Evolutionary conservation across 176 grass and related monocot genomes (phyloP), one percentile per base, ranked within the genome.

Genomic region (sorghum (Sorghum bicolor)): DNA sequence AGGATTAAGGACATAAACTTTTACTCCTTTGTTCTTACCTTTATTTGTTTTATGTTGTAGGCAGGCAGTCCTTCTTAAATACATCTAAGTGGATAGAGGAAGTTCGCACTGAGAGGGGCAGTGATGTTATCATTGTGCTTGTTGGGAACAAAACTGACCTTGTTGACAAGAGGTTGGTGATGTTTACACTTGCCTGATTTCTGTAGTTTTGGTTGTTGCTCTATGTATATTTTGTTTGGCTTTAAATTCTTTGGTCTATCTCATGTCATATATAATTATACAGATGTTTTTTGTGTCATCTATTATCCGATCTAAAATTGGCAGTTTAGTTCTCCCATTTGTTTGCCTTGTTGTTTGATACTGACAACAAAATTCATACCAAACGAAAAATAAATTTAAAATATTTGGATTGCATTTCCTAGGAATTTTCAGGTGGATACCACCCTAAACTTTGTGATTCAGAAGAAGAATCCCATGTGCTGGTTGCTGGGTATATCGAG

Each of bases 41-140:
- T 68, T 77, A 40, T 82, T 47, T 28, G 55, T 26, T 87, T 41
- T 33, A 58, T 75, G 72, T 12, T 83, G 75, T 83, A 98, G 96
- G 96, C 82, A 85, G 93, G 57, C 93, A 98, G 64, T 95, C 96
- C 72, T 98, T 98, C 91, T 89, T 98, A 25, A 98, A 98, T 88
- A 98, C 96, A 80, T 98, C 93, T 45, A 98, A 98, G 83, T 98
- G 96, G 96, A 98, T 98, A 41, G 96, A 98, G 78, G 96, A 98
- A 90, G 96, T 98, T 39, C 93, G 90, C 77, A 95, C 96, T 61
- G 96, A 98, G 87, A 93, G 93, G 69, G 93, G 96, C 68, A 98
- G 96, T 85, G 96, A 98, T 88, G 93, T 98, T 75, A 98, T 98
- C 64, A 95, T 98, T 88, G 96, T 98, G 78, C 93, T 98, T 83